phyloP scores from a whole-genome alignment of 2,329 filamentous ascomycete species.

The Balansia obtecta region DNA sequence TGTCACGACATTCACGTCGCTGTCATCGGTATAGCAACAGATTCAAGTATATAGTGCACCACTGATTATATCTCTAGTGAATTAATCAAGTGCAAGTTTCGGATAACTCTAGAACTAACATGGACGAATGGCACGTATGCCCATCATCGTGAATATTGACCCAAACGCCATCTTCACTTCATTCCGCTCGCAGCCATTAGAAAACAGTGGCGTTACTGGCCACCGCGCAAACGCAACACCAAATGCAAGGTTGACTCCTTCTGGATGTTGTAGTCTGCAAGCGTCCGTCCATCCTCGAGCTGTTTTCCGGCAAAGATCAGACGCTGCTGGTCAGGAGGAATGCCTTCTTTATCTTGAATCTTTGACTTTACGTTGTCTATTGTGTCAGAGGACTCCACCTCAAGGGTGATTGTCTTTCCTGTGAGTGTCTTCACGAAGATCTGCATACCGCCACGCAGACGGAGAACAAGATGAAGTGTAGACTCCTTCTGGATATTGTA shows the following conservation, averaged over 20 bases:
- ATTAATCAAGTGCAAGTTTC: not conserved
- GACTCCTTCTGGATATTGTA: slow-evolving; percentile 96
- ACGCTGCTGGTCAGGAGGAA: slow-evolving; percentile 88
- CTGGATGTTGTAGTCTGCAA: slow-evolving; percentile 95
- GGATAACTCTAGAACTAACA: not conserved
- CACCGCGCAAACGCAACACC: slow-evolving; percentile 70
- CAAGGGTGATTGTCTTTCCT: slow-evolving; percentile 88
- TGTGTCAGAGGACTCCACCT: slow-evolving; percentile 80
- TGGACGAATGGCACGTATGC: not conserved
- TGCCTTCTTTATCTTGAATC: slow-evolving; percentile 89
- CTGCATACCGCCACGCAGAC: slow-evolving; percentile 82
- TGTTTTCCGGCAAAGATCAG: slow-evolving; percentile 92
- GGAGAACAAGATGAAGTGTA: slow-evolving; percentile 74
- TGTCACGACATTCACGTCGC: too few species aligned
- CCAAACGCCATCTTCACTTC: slow-evolving; percentile 26
- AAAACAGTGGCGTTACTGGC: slow-evolving; percentile 48
- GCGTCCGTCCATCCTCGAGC: slow-evolving; percentile 79
- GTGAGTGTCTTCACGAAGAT: slow-evolving; percentile 81
- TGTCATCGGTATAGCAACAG: too few species aligned
- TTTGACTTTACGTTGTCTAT: slow-evolving; percentile 93
- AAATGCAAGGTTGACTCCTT: slow-evolving; percentile 76
- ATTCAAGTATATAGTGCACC: too few species aligned
- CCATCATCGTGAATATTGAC: not conserved
- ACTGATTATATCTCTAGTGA: not conserved
- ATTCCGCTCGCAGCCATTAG: slow-evolving; percentile 61